These are phyloP conservation scores for Tieghemiomyces parasiticus DNA, from an alignment of 192 early-diverging fungal species.

Conservation along the genomic window DNA sequence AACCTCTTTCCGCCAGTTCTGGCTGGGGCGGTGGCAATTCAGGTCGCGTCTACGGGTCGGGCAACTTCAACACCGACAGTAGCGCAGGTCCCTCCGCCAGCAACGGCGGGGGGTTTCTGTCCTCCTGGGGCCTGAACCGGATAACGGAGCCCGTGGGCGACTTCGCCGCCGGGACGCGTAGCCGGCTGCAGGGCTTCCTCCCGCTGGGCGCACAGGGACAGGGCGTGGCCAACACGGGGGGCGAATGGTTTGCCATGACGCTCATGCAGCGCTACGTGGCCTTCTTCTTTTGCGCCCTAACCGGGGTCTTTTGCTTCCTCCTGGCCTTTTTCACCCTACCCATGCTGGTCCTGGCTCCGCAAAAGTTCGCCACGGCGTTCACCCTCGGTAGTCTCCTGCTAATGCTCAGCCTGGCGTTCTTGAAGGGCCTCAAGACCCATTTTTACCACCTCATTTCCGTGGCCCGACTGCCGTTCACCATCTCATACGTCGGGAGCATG, in stretches of 20 bases:
- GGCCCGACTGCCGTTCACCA: slow-evolving; percentile 69
- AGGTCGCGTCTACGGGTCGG: slow-evolving; percentile 1
- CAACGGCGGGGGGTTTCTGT: not conserved
- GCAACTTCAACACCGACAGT: not conserved
- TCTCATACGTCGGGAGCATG: slow-evolving; percentile 68
- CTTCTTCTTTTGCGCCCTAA: slow-evolving; percentile 26
- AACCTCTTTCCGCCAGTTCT: slow-evolving; percentile 1
- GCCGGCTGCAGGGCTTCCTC: slow-evolving; percentile 17
- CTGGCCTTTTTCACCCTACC: slow-evolving; percentile 44
- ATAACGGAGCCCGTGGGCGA: not conserved
- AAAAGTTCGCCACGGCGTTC: slow-evolving; percentile 67
- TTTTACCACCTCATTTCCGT: slow-evolving; percentile 59
- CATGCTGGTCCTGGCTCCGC: slow-evolving; percentile 41
- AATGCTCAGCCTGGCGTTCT: slow-evolving; percentile 39
- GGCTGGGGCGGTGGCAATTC: not conserved
- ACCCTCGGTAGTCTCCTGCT: slow-evolving; percentile 44
- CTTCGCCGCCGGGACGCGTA: slow-evolving; percentile 17
- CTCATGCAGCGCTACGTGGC: slow-evolving; percentile 30
- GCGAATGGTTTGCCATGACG: slow-evolving; percentile 34
- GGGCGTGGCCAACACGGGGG: slow-evolving; percentile 9
- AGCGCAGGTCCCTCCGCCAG: not conserved
- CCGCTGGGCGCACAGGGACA: slow-evolving; percentile 10
- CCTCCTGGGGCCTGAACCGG: not conserved
- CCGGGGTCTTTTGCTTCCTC: slow-evolving; percentile 32
- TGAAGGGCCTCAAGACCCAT: slow-evolving; percentile 70